phyloP scores from a whole-genome alignment of 2,329 filamentous ascomycete species.

The Fusarium xylarioides region DNA sequence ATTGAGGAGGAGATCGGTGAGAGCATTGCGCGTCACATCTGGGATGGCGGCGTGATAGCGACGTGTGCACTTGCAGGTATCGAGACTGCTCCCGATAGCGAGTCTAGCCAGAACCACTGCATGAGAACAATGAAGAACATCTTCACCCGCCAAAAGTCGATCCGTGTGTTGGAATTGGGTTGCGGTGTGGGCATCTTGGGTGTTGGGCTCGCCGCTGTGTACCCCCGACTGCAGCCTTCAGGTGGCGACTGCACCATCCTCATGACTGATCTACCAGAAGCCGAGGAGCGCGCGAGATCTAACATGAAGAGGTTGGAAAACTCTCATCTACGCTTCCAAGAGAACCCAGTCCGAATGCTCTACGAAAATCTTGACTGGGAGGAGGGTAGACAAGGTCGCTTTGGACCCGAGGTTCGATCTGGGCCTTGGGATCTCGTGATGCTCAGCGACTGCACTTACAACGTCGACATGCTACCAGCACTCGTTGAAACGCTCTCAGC shows the following conservation, averaged over 20 bases:
- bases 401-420: slow-evolving; percentile 53
- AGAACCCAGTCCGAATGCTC: slow-evolving; percentile 44
- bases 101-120: slow-evolving; percentile 40
- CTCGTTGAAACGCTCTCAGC: slow-evolving; percentile 63
- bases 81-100: slow-evolving; percentile 40
- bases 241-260: slow-evolving; percentile 49
- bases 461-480: slow-evolving; percentile 63
- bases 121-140: slow-evolving; percentile 46
- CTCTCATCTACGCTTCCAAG: slow-evolving; percentile 20
- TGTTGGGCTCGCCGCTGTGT: slow-evolving; percentile 55
- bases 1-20: slow-evolving; percentile 67
- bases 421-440: slow-evolving; percentile 62
- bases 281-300: slow-evolving; percentile 56
- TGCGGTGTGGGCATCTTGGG: slow-evolving; percentile 66
- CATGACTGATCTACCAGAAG: slow-evolving; percentile 66
- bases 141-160: slow-evolving; percentile 37
- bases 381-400: slow-evolving; percentile 55
- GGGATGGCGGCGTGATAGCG: slow-evolving; percentile 65
- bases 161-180: slow-evolving; percentile 64
- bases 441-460: slow-evolving; percentile 70
- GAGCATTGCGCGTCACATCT: slow-evolving; percentile 67
- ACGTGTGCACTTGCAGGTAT: slow-evolving; percentile 47
- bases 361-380: slow-evolving; percentile 69
- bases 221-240: slow-evolving; percentile 36
- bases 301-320: slow-evolving; percentile 55